Percentiles rank a stretch among this genome's conserved stretches.
These are phyloP conservation scores for Colletotrichum gigasporum DNA, from an alignment of 2,329 filamentous ascomycete genomes.

Conservation along the genomic window DNA sequence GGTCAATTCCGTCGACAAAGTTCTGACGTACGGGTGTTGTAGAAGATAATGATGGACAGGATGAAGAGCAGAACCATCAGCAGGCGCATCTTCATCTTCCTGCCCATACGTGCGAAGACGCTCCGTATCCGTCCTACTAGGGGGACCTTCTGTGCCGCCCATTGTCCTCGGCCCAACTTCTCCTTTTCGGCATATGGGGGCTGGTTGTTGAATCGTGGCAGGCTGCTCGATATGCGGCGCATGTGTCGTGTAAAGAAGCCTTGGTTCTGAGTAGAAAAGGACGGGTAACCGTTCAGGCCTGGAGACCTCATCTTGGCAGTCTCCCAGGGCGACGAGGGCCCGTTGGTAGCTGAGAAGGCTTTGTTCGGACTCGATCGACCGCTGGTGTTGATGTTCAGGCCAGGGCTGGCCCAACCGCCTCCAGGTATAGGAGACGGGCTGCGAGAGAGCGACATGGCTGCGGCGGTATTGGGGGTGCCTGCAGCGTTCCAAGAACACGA, in stretches of 20 bases:
- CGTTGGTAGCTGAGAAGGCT: constrained; percentile 59
- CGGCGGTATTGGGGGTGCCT: constrained; percentile 63
- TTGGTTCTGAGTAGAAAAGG: constrained; percentile 82
- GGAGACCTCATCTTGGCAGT: constrained; percentile 81
- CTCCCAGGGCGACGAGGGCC: constrained; percentile 78
- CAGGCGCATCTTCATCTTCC: constrained; percentile 72
- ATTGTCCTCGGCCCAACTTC: constrained; percentile 71
- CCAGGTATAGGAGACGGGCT: constrained; percentile 86
- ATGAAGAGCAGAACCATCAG: constrained; percentile 68
- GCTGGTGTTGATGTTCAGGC: constrained; percentile 74
- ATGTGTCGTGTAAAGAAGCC: constrained; percentile 90
- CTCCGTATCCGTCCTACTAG: constrained; percentile 57
- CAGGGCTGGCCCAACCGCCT: constrained; percentile 89
- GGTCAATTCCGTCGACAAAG: constrained; percentile 7
- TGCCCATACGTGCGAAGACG: constrained; percentile 62
- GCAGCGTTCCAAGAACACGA: constrained; percentile 34
- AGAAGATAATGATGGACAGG: constrained; percentile 71
- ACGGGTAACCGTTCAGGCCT: constrained; percentile 78
- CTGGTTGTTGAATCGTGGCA: constrained; percentile 75
- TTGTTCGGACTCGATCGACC: constrained; percentile 73
- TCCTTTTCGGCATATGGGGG: constrained; percentile 78
- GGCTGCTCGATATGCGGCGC: constrained; percentile 79
- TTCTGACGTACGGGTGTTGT: constrained; percentile 75
- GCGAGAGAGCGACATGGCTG: constrained; percentile 83
- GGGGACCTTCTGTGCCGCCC: constrained; percentile 56